Base-by-base conservation (phyloP, 2,329 filamentous ascomycete genomes). In the Zymoseptoria crescenta region DNA sequence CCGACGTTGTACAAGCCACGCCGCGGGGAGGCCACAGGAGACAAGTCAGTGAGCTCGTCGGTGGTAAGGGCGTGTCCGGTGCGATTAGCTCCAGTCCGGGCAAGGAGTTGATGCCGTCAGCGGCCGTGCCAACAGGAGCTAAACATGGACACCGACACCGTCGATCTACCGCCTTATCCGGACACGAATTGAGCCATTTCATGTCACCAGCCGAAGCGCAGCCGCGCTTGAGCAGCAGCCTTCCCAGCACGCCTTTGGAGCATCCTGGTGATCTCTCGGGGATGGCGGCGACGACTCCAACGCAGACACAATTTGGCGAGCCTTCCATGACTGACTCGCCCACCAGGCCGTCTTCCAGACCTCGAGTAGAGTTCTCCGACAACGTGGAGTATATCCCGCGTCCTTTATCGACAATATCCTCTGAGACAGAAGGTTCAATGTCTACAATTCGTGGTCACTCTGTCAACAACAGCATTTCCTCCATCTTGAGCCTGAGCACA, bases 31-130 rank as follows among this genome's bases (percentile, higher is more conserved):
- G 86, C 21, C 88, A 91, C 70, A 82, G 87, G 67, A 83, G 92
- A 68, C 88, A 88, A 56, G 88, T 86, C 28, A 96, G 91, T 71
- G 91, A 96, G 72, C 91, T 95, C 68, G 88, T 95, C 52, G 90
- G 90, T 45, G 89, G 88, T 7, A 87, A 87, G 67, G 76, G 78
- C 68, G 69, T 74, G 75, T 81, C 65, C 78, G 84, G 66, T 74
- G 80, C 74, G 76, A 79, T 89, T 75, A 88, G 84, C 72, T 83
- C 83, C 10, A 91, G 86, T 67, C 86, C 87, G 28, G 87, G 85
- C 9, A 89, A 86, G 56, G 35, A 45, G 35, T 16, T 45, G 35
- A 45, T 16, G 7, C 35, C 35, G 16, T 16, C 84, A 5, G 81
- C 82, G 64, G 73, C 80, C 7, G 80, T 86, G 8, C 82, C 84